phyloP scores from a whole-genome alignment of 768 basidiomycete genomes.

The Auriscalpium microsporum region DNA sequence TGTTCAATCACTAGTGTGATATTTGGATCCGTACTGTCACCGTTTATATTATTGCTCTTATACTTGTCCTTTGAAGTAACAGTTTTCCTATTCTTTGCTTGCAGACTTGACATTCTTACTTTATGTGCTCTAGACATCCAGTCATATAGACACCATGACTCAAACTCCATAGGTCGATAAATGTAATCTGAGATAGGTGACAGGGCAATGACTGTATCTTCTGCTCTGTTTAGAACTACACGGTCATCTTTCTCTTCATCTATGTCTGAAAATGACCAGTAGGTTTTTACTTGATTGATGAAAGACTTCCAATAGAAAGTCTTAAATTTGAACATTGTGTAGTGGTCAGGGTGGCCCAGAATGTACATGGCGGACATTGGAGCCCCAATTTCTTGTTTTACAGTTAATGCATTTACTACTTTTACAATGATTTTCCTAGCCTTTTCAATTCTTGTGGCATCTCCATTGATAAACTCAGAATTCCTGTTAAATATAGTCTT shows the following conservation, averaged over 20 bases:
- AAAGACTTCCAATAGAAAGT: slow-evolving; percentile 27
- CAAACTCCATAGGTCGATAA: slow-evolving; percentile 15
- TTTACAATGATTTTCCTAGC: slow-evolving; percentile 26
- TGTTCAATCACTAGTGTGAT: no score
- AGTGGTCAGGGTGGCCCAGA: slow-evolving; percentile 30
- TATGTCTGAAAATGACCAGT: slow-evolving; percentile 7
- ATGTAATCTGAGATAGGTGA: slow-evolving; percentile 28
- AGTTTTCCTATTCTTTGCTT: not conserved
- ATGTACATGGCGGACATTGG: slow-evolving; percentile 31
- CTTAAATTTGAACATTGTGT: slow-evolving; percentile 28
- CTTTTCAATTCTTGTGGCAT: slow-evolving; percentile 5
- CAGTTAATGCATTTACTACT: slow-evolving; percentile 29
- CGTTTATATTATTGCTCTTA: not conserved
- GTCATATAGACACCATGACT: slow-evolving; percentile 20
- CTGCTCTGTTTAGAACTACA: slow-evolving; percentile 12
- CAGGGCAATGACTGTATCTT: slow-evolving; percentile 10
- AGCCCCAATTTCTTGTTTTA: slow-evolving; percentile 29
- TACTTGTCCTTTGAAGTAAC: not conserved
- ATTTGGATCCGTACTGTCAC: not conserved
- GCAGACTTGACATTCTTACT: not conserved
- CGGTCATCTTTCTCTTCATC: slow-evolving; percentile 1
- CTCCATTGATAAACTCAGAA: slow-evolving; percentile 14
- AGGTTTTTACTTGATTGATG: slow-evolving; percentile 18
- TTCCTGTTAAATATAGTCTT: slow-evolving; percentile 17
- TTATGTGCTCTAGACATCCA: slow-evolving; percentile 10